Conservation (phyloP, 2,329 filamentous ascomycete genomes). For the Ophiocordyceps camponoti-floridani region DNA sequence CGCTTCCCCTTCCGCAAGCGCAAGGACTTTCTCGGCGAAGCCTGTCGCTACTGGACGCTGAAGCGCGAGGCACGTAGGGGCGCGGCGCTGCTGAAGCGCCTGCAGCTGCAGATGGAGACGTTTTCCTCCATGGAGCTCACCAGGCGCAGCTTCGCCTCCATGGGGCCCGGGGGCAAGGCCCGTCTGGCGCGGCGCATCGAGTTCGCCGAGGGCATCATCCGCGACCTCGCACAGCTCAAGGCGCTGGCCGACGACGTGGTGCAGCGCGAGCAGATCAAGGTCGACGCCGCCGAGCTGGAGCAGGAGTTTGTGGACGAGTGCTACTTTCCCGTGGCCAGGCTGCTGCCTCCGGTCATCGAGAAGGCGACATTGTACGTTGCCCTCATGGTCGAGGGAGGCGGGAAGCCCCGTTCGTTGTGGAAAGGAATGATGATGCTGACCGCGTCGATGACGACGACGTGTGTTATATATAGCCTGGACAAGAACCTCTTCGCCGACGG, state of each 20-base stretch:
- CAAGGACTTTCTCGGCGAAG: conserved; percentile 83
- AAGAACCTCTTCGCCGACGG: conserved; percentile 39
- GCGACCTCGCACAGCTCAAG: conserved; percentile 63
- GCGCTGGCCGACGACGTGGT: conserved; percentile 53
- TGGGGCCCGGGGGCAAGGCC: conserved; percentile 70
- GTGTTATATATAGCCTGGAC: conserved; percentile 42
- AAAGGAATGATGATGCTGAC: conserved; percentile 2
- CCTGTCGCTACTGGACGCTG: conserved; percentile 93
- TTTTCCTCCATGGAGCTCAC: conserved; percentile 98
- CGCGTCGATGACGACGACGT: too few relatives aligned
- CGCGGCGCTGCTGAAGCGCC: conserved; percentile 75
- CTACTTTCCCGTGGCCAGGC: conserved; percentile 73
- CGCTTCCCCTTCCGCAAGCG: conserved; percentile 67
- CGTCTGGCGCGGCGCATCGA: conserved; percentile 69
- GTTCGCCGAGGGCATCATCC: conserved; percentile 60
- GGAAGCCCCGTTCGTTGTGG: too few relatives aligned
- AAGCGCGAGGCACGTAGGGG: conserved; percentile 87
- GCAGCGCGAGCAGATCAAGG: conserved; percentile 58
- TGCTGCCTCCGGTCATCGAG: conserved; percentile 62
- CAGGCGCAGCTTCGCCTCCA: conserved; percentile 82
- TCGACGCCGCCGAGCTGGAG: conserved; percentile 60
- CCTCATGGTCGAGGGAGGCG: neutral
- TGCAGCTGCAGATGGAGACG: conserved; percentile 88
- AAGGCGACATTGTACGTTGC: conserved; percentile 61
- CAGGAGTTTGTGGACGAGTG: conserved; percentile 68